Base-by-base conservation (phyloP, 352 stramenopile genomes). In the Phytophthora meadii region DNA sequence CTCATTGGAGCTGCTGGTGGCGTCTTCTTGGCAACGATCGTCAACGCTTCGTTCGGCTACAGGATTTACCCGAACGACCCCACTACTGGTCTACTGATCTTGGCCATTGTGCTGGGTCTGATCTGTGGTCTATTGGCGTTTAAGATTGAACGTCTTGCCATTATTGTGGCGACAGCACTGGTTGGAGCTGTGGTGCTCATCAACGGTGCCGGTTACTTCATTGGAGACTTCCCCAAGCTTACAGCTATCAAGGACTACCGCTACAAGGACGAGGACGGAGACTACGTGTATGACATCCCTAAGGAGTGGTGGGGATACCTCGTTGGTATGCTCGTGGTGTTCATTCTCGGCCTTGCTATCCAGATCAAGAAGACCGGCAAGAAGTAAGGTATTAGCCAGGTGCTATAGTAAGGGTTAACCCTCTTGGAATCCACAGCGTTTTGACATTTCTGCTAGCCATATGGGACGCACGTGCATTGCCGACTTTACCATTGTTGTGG, bases 191-290 rank as follows among this genome's bases (percentile, higher is more conserved):
- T 74, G 10, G 42, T 86, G 22, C 42, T 74, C 0, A 59, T 86
- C 10, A 87, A 79, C 66, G 81, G 84, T 28, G 59, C 83, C 2
- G 84, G 84, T 2, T 90, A 91, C 61, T 91, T 89, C 45, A 77
- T 76, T 11, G 78, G 78, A 22, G 37, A 84, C 65, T 89, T 84
- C 55, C 79, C 82, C 15, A 69, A 59, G 27, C 66, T 71, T 14
- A 72, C 60, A 9, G 57, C 72, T 50, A 70, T 87, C 36, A 70
- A 77, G 61, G 47, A 68, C 11, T 84, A 82, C 60, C 68, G 66
- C 27, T 67, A 72, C 22, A 61, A 76, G 53, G 61, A 77, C 54
- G 61, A 68, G 24, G 25, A 54, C 14, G 76, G 72, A 30, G 61
- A 80, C 41, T 82, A 62, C 46, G 55, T 72, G 36, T 87, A 87